Evolutionary conservation across 2,329 filamentous ascomycete genomes (phyloP).

Genomic region (Meredithiella fracta): DNA sequence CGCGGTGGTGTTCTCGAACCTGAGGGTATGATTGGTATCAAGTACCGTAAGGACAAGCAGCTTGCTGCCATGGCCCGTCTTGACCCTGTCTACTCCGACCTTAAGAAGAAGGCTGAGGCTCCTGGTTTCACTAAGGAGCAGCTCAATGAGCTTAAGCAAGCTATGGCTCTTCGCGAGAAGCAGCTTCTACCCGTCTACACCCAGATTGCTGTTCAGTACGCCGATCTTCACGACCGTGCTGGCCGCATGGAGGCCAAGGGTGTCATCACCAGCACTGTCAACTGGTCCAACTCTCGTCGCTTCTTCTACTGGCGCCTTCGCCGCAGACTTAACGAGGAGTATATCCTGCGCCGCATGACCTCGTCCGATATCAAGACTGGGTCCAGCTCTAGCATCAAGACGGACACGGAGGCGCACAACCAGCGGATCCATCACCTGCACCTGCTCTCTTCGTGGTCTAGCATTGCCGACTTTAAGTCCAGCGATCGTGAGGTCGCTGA

Average conservation of each 20-base stretch:
- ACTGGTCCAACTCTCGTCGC: slow-evolving; percentile 77
- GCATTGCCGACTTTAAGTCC: slow-evolving; percentile 56
- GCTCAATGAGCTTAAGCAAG: slow-evolving; percentile 59
- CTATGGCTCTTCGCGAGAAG: slow-evolving; percentile 76
- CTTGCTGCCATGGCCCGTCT: slow-evolving; percentile 93
- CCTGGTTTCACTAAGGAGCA: slow-evolving; percentile 52
- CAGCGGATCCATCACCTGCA: slow-evolving; percentile 52
- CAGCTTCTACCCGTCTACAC: slow-evolving; percentile 80
- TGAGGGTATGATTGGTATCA: slow-evolving; percentile 96
- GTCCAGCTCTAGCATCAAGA: slow-evolving; percentile 20
- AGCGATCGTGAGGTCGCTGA: slow-evolving; percentile 71
- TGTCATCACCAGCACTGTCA: slow-evolving; percentile 66
- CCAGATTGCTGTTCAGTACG: slow-evolving; percentile 92
- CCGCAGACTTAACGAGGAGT: slow-evolving; percentile 90
- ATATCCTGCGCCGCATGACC: slow-evolving; percentile 81
- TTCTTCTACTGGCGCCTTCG: slow-evolving; percentile 99
- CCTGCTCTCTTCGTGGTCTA: slow-evolving; percentile 69
- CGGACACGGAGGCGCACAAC: slow-evolving; percentile 29
- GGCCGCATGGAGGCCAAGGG: slow-evolving; percentile 98
- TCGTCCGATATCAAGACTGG: slow-evolving; percentile 24
- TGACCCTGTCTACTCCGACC: slow-evolving; percentile 64
- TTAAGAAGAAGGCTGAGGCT: slow-evolving; percentile 62
- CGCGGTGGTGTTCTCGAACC: slow-evolving; percentile 96
- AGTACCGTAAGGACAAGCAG: slow-evolving; percentile 94
- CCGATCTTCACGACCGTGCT: slow-evolving; percentile 89